These are phyloP conservation scores for Coemansia asiatica DNA, from an alignment of 192 early-diverging fungal species.

Conservation along the genomic window DNA sequence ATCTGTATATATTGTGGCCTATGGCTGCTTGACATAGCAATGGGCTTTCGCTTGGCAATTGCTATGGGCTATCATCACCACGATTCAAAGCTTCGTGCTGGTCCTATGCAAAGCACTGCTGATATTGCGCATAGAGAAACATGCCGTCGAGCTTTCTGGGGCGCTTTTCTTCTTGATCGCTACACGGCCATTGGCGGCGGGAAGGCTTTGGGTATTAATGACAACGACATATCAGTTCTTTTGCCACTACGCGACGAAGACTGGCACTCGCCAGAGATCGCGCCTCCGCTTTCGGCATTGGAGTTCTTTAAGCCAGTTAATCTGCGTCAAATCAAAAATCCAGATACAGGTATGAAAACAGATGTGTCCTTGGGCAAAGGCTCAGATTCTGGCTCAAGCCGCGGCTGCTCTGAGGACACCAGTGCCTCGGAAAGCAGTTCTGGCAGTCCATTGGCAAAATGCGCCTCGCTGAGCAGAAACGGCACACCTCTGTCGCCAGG, in stretches of 20 bases:
- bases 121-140: conserved; percentile 46
- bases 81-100: conserved; percentile 41
- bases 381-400: background rate
- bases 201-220: conserved; percentile 55
- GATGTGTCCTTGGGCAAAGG: background rate
- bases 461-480: conserved; percentile 14
- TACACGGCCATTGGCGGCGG: conserved; percentile 55
- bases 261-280: conserved; percentile 25
- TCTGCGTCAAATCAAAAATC: conserved; percentile 2
- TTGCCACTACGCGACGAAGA: conserved; percentile 45
- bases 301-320: conserved; percentile 47
- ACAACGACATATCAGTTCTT: conserved; percentile 47
- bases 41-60: conserved; percentile 56
- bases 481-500: conserved; percentile 17
- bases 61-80: conserved; percentile 55
- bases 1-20: background rate
- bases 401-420: conserved; percentile 4
- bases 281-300: conserved; percentile 39
- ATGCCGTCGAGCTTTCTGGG: conserved; percentile 55
- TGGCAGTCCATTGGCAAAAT: conserved; percentile 23
- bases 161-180: conserved; percentile 45
- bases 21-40: conserved; percentile 27
- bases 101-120: conserved; percentile 34
- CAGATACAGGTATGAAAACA: background rate
- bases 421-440: conserved; percentile 2